phyloP scores from a whole-genome alignment of 2,329 filamentous ascomycete genomes.

The Phaeosphaeria sp. region DNA sequence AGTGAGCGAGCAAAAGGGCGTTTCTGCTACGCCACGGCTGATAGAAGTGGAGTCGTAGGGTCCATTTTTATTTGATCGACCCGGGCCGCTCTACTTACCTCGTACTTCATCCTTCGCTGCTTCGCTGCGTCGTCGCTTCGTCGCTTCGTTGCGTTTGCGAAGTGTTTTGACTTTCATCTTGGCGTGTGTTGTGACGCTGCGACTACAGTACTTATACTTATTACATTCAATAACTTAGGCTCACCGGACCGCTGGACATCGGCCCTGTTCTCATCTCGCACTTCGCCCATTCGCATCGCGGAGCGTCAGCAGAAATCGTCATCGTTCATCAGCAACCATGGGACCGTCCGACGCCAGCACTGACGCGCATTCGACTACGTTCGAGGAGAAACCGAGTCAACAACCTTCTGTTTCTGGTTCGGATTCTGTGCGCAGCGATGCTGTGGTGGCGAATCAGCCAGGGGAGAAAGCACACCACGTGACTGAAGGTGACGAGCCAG shows the following conservation, averaged over 20 bases:
- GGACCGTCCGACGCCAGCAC: not conserved
- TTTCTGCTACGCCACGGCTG: not conserved
- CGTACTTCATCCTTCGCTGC: not conserved
- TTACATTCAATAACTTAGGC: not conserved
- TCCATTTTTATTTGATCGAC: not conserved
- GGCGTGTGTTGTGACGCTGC: not conserved
- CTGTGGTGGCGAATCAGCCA: slow-evolving; percentile 7
- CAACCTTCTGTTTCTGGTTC: slow-evolving; percentile 20
- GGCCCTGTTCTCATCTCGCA: not conserved
- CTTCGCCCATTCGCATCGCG: not conserved
- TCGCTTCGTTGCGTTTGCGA: not conserved
- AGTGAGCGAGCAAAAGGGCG: slow-evolving; percentile 5
- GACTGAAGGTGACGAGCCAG: slow-evolving; percentile 12
- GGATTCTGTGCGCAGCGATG: slow-evolving; percentile 17
- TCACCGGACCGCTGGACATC: not conserved
- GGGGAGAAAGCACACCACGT: slow-evolving; percentile 17
- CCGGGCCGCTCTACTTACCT: not conserved
- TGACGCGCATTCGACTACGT: not conserved
- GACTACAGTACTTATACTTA: not conserved
- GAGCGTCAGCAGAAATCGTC: not conserved
- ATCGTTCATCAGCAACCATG: not conserved
- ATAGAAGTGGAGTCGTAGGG: not conserved
- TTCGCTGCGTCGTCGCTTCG: too few relatives aligned
- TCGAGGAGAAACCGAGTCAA: slow-evolving; percentile 26
- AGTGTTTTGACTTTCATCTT: not conserved